Conservation (phyloP, 1,284 basidiomycete genomes). For the Mycosarcoma maydis region DNA sequence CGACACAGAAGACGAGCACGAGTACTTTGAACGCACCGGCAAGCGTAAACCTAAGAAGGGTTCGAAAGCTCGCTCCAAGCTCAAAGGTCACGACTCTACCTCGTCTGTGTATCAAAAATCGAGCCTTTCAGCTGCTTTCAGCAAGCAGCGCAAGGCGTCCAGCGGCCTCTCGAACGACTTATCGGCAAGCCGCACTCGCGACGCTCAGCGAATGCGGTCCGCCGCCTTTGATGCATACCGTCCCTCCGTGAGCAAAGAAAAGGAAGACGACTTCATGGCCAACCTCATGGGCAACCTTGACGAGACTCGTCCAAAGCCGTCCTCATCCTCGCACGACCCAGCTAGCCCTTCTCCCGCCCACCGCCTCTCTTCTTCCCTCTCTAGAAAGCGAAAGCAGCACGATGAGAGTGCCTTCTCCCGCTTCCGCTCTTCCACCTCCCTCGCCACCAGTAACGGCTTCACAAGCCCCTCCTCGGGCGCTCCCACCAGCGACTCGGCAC, state of each 20-base stretch:
- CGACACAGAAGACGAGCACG: constrained; percentile 62
- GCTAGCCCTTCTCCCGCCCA: constrained; percentile 37
- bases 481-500: constrained; percentile 40
- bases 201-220: constrained; percentile 26
- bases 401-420: constrained; percentile 36
- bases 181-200: constrained; percentile 24
- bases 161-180: constrained; percentile 16
- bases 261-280: constrained; percentile 66
- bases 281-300: constrained; percentile 60
- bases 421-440: constrained; percentile 26
- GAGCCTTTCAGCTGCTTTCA: constrained; percentile 41
- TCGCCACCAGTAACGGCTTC: constrained; percentile 34
- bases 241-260: constrained; percentile 54
- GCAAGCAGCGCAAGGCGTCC: constrained; percentile 32
- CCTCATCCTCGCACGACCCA: constrained; percentile 41
- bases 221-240: constrained; percentile 46
- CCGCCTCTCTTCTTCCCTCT: constrained; percentile 25
- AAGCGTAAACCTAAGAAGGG: constrained; percentile 62
- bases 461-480: constrained; percentile 45
- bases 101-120: constrained; percentile 35
- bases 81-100: constrained; percentile 10
- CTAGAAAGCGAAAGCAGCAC: constrained; percentile 42
- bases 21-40: constrained; percentile 64
- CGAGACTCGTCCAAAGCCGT: constrained; percentile 31
- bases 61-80: constrained; percentile 41